Evolutionary conservation across 805 yeast species (phyloP).

Genomic region (Saccharomycopsis fermentans): DNA sequence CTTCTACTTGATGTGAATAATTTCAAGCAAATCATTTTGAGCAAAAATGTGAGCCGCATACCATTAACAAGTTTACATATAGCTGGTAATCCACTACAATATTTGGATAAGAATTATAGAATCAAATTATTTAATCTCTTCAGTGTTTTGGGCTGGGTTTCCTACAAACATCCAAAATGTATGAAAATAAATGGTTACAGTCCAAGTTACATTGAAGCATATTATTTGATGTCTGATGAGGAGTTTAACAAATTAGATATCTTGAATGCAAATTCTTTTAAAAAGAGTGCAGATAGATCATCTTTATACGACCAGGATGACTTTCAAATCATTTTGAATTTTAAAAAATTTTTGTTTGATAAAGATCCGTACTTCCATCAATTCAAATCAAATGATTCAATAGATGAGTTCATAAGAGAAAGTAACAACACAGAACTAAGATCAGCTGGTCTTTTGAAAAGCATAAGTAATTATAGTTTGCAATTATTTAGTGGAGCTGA

Average conservation of each 20-base stretch:
- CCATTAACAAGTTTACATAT: conserved; percentile 23
- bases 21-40: conserved; percentile 32
- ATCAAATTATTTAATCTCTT: conserved; percentile 45
- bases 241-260: conserved; percentile 29
- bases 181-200: conserved; percentile 48
- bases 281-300: not conserved
- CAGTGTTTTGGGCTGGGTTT: conserved; percentile 39
- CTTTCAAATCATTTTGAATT: conserved; percentile 10
- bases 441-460: conserved; percentile 10
- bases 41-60: conserved; percentile 21
- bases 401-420: conserved; percentile 4
- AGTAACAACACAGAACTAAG: not conserved
- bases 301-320: not conserved
- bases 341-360: conserved; percentile 16
- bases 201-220: conserved; percentile 53
- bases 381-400: conserved; percentile 9
- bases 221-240: conserved; percentile 42
- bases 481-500: conserved; percentile 6
- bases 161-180: conserved; percentile 21
- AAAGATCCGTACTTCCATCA: conserved; percentile 17
- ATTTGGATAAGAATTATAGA: conserved; percentile 37
- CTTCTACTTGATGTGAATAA: conserved; percentile 27
- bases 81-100: conserved; percentile 31
- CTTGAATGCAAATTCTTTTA: not conserved
- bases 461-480: conserved; percentile 15